These are phyloP conservation scores for Podospora comata DNA, from an alignment of 495 filamentous ascomycete genomes.

Conservation along the genomic window DNA sequence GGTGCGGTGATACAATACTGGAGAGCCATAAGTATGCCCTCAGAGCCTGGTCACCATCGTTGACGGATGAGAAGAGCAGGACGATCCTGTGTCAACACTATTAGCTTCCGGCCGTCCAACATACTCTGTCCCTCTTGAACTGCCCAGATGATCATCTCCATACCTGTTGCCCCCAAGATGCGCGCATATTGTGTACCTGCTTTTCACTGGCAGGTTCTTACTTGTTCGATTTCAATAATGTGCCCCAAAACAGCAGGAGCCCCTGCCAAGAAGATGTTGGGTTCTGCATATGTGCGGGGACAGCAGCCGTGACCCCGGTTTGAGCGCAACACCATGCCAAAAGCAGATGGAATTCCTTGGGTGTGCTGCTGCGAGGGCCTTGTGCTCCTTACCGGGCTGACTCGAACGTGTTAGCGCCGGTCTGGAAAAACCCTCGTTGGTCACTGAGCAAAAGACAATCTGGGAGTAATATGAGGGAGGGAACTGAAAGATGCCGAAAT, in stretches of 20 bases:
- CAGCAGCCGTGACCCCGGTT: background rate
- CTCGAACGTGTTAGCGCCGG: background rate
- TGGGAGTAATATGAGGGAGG: background rate
- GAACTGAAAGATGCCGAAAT: background rate
- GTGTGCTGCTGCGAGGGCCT: background rate
- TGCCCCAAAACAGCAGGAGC: conserved; percentile 13
- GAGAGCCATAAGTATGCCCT: background rate
- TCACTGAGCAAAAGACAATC: background rate
- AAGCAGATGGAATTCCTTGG: background rate
- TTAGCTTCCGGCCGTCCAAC: background rate
- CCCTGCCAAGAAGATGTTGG: conserved; percentile 21
- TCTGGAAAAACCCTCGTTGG: background rate
- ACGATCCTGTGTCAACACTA: background rate
- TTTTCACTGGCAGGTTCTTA: background rate
- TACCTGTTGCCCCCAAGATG: background rate
- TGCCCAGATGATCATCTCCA: background rate
- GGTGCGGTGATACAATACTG: background rate
- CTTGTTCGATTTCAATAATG: background rate
- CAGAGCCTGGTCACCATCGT: background rate
- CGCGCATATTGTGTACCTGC: background rate
- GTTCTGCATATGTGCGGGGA: background rate
- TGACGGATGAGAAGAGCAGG: background rate
- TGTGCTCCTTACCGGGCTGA: conserved; percentile 6
- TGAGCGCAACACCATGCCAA: conserved; percentile 5
- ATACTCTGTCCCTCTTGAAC: background rate